These are phyloP conservation scores for Aureobasidium sp. DNA, from an alignment of 2,329 filamentous ascomycete species.

Conservation along the genomic window DNA sequence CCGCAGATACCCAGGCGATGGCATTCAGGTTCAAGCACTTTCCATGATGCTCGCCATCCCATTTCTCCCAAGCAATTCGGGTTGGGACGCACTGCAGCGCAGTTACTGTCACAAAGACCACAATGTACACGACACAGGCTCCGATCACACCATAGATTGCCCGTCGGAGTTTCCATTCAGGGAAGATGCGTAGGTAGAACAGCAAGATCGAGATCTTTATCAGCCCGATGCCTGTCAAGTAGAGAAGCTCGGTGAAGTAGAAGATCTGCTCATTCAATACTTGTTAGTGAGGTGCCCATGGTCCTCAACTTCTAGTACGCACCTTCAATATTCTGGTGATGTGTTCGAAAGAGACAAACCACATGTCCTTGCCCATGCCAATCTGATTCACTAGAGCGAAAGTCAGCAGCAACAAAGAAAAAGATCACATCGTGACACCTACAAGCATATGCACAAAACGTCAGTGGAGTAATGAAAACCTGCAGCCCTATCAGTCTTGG, in stretches of 20 bases:
- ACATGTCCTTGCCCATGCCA: slow-evolving; percentile 24
- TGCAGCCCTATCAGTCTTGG: background rate
- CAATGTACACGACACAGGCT: slow-evolving; percentile 21
- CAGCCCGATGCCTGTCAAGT: slow-evolving; percentile 28
- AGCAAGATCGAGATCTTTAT: slow-evolving; percentile 31
- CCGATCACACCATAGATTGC: slow-evolving; percentile 24
- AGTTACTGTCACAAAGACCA: slow-evolving; percentile 12
- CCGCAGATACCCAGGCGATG: slow-evolving; percentile 14
- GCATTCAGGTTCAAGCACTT: slow-evolving; percentile 16
- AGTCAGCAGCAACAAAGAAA: slow-evolving; percentile 24
- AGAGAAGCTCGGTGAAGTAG: slow-evolving; percentile 21
- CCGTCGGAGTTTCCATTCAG: slow-evolving; percentile 26
- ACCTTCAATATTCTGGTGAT: slow-evolving; percentile 19
- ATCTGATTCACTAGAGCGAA: slow-evolving; percentile 18
- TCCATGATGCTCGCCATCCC: background rate
- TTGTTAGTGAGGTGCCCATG: background rate
- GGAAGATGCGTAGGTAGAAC: slow-evolving; percentile 32
- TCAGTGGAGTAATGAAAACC: background rate
- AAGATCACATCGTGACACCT: slow-evolving; percentile 25
- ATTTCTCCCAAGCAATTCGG: slow-evolving; percentile 12
- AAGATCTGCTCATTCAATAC: slow-evolving; percentile 1
- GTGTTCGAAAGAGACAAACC: slow-evolving; percentile 19
- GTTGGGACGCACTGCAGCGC: slow-evolving; percentile 15
- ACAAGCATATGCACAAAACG: slow-evolving; percentile 12
- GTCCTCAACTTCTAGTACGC: background rate